Conservation (phyloP, 345 rosid genomes). For the Schrenkiella parvula region DNA sequence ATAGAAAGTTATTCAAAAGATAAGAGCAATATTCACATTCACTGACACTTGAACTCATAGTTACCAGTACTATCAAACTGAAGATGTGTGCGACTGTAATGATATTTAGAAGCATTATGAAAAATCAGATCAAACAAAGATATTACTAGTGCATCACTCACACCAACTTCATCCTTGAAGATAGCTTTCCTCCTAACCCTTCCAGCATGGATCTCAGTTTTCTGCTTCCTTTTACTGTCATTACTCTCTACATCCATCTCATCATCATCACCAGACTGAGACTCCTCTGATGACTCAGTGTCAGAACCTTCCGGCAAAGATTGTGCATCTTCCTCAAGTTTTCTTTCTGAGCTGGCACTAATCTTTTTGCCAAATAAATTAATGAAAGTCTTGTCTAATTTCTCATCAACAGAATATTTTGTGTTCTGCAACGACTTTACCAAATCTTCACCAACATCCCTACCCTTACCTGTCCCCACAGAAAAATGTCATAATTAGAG, state of each 20-base stretch:
- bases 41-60: background rate
- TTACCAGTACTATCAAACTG: background rate
- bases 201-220: constrained; percentile 60
- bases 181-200: constrained; percentile 81
- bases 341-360: constrained; percentile 33
- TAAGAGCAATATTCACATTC: background rate
- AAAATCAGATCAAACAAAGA: constrained; percentile 19
- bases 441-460: constrained; percentile 76
- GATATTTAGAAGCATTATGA: background rate
- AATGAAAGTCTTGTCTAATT: constrained; percentile 73
- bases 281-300: constrained; percentile 37
- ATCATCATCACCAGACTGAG: constrained; percentile 33
- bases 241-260: constrained; percentile 34
- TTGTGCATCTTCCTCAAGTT: constrained; percentile 31
- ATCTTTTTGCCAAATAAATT: constrained; percentile 53
- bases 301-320: constrained; percentile 27
- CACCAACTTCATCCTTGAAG: constrained; percentile 44
- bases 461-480: constrained; percentile 57
- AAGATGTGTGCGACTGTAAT: background rate
- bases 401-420: constrained; percentile 82
- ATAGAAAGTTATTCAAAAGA: background rate
- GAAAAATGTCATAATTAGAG: constrained; percentile 6
- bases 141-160: constrained; percentile 40
- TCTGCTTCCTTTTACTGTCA: constrained; percentile 36
- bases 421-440: constrained; percentile 83